A percentile compares a stretch with the other conserved stretches of the same genome.
Evolutionary conservation across 2,329 filamentous ascomycete species (phyloP).

Genomic region (Aspergillus hortae): DNA sequence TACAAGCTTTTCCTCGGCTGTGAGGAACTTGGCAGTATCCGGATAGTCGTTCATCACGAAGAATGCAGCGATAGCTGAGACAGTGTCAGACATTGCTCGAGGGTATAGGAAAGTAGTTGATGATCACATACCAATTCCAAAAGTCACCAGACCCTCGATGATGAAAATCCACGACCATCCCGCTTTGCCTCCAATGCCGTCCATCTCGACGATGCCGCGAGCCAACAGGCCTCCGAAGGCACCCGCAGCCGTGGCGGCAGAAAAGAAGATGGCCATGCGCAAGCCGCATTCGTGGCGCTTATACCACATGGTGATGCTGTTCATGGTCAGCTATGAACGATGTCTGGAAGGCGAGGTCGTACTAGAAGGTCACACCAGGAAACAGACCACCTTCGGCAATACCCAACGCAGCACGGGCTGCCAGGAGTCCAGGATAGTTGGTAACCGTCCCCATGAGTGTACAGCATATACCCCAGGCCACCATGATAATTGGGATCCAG

Average conservation of each 20-base stretch:
- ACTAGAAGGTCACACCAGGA: constrained; percentile 12
- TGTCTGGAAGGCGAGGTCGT: background rate
- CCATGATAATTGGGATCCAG: constrained; percentile 52
- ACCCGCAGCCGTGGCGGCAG: constrained; percentile 11
- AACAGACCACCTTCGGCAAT: constrained; percentile 38
- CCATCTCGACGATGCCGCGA: constrained; percentile 8
- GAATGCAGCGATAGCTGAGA: constrained; percentile 7
- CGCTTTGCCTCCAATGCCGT: constrained; percentile 1
- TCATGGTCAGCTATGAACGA: background rate
- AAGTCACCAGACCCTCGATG: constrained; percentile 10
- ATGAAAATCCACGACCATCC: constrained; percentile 12
- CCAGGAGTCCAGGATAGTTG: constrained; percentile 50
- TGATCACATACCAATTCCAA: constrained; percentile 2
- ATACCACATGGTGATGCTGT: constrained; percentile 6
- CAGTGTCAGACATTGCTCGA: too few species aligned
- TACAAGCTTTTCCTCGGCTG: constrained; percentile 3
- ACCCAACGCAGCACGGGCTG: constrained; percentile 47
- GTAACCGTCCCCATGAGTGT: constrained; percentile 50
- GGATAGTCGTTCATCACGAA: constrained; percentile 14
- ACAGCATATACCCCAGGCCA: constrained; percentile 30
- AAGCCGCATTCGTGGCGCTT: constrained; percentile 11
- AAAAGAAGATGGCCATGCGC: constrained; percentile 14
- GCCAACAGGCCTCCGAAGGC: constrained; percentile 13
- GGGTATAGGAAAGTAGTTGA: background rate
- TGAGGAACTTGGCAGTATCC: constrained; percentile 11